Evolutionary conservation across 2,329 filamentous ascomycete genomes (phyloP).

Genomic region (Fusarium chaquense): DNA sequence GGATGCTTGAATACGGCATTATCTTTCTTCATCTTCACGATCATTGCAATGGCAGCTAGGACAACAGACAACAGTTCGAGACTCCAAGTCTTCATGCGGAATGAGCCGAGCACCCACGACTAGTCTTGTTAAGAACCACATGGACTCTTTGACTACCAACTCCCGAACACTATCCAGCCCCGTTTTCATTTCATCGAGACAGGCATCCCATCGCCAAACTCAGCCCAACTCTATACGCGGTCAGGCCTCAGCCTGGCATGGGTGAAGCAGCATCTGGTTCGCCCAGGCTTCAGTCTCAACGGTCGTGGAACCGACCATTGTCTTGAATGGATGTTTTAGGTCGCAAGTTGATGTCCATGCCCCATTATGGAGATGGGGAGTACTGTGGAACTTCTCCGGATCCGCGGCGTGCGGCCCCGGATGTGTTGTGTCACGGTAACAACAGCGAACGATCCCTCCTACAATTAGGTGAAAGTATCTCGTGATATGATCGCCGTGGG

Average conservation of each 20-base stretch:
- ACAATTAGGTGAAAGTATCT: conserved; percentile 46
- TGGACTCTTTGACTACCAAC: conserved; percentile 7
- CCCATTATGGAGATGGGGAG: conserved; percentile 7
- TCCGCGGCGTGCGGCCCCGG: conserved; percentile 20
- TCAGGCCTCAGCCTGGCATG: neutral
- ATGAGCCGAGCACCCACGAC: conserved; percentile 6
- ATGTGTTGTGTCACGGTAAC: conserved; percentile 12
- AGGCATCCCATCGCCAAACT: conserved; percentile 22
- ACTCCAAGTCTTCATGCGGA: conserved; percentile 11
- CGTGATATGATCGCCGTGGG: conserved; percentile 42
- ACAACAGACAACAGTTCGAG: neutral
- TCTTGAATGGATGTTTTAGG: conserved; percentile 19
- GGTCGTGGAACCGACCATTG: conserved; percentile 8
- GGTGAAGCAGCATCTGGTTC: neutral
- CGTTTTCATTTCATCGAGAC: conserved; percentile 5
- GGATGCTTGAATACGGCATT: conserved; percentile 16
- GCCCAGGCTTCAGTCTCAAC: conserved; percentile 11
- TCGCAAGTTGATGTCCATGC: conserved; percentile 14
- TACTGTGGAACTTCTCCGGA: conserved; percentile 26
- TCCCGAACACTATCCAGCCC: conserved; percentile 19
- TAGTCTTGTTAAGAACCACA: neutral
- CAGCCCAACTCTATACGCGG: neutral
- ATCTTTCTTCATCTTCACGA: neutral
- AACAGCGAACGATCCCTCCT: conserved; percentile 20
- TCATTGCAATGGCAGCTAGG: conserved; percentile 3